phyloP scores from a whole-genome alignment of 805 yeast species.

The Candida schatavii region DNA sequence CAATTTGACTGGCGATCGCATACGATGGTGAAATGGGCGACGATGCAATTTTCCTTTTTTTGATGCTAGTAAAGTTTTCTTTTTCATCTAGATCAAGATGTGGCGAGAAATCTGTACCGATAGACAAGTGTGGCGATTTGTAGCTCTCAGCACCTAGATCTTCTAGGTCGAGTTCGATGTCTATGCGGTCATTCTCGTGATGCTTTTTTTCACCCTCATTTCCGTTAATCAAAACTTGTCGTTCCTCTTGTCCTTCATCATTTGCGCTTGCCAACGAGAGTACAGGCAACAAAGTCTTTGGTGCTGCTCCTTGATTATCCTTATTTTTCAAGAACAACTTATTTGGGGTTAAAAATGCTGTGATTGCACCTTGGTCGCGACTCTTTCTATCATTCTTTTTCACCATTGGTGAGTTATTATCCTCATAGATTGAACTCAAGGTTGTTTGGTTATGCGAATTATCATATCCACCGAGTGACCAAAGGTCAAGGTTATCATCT shows the following conservation, averaged over 20 bases:
- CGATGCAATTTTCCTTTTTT: conserved; percentile 1
- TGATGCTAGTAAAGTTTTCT: conserved; percentile 1
- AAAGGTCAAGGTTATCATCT: conserved; percentile 23
- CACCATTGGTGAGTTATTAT: conserved; percentile 3
- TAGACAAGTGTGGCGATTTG: conserved; percentile 1
- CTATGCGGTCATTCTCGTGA: not conserved
- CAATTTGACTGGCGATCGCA: conserved; percentile 35
- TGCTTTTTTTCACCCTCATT: not conserved
- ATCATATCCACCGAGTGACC: conserved; percentile 29
- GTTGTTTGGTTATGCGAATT: conserved; percentile 11
- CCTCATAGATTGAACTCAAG: conserved; percentile 27
- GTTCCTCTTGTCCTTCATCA: conserved; percentile 8
- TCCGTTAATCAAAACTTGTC: not conserved
- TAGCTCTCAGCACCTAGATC: conserved; percentile 7
- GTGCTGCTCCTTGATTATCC: not conserved
- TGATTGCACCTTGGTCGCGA: conserved; percentile 7
- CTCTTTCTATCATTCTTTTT: not conserved
- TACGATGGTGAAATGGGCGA: conserved; percentile 31
- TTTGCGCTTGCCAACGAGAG: conserved; percentile 8
- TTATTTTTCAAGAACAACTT: conserved; percentile 17
- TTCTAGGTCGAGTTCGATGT: not conserved
- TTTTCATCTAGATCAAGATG: not conserved
- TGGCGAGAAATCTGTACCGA: not conserved
- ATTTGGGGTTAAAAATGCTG: conserved; percentile 32
- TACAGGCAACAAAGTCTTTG: conserved; percentile 5